phyloP scores from a whole-genome alignment of 148 eudicot species.

The Amaranthus hypochondriacus region DNA sequence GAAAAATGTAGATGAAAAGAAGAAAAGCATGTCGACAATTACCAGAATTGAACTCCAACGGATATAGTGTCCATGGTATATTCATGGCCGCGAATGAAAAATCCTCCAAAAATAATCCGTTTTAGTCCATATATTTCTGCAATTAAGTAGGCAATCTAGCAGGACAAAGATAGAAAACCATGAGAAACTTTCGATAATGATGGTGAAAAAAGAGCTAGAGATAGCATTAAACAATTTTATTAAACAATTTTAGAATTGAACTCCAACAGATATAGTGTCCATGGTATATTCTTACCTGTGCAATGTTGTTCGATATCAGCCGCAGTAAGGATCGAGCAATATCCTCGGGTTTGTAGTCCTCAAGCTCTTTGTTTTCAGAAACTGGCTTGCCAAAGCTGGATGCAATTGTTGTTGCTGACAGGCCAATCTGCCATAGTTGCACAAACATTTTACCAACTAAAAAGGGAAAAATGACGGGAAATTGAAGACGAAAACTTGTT shows the following conservation, averaged over 20 bases:
- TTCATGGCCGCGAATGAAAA: constrained; percentile 86
- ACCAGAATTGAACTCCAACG: constrained; percentile 94
- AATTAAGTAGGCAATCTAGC: constrained; percentile 84
- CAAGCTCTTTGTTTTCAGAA: constrained; percentile 61
- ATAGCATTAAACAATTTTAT: background rate
- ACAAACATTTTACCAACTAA: constrained; percentile 7
- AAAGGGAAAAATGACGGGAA: background rate
- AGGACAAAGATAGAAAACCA: constrained; percentile 5
- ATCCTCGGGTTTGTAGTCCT: constrained; percentile 77
- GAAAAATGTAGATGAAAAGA: background rate
- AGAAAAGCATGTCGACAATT: constrained; percentile 7
- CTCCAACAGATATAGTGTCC: no score
- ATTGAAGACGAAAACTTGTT: background rate
- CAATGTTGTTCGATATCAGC: constrained; percentile 87
- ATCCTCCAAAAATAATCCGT: constrained; percentile 92
- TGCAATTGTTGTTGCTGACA: constrained; percentile 83
- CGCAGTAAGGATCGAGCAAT: constrained; percentile 72
- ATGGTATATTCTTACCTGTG: constrained; percentile 50
- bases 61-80: constrained; percentile 98
- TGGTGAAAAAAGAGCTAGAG: background rate
- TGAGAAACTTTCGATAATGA: background rate
- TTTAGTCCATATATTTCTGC: constrained; percentile 81
- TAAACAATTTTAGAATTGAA: no score
- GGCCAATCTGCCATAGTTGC: constrained; percentile 60
- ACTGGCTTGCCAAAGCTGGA: constrained; percentile 89